Conservation (phyloP, 208 protist genomes). For the Endotrypanum monterogeii region DNA sequence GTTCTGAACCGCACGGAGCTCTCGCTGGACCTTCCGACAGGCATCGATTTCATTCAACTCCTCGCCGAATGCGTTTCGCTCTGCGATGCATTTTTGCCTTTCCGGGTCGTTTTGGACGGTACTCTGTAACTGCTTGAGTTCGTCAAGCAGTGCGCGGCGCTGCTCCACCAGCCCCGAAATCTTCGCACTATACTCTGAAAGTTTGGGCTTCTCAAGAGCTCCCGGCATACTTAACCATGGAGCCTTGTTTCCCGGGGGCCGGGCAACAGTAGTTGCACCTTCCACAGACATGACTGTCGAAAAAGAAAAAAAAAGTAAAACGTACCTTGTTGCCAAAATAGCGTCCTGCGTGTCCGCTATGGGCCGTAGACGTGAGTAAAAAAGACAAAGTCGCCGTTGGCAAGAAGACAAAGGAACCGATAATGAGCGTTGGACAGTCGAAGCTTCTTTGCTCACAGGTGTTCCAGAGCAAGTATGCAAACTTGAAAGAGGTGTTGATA, state of each 20-base stretch:
- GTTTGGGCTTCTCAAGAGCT: constrained; percentile 55
- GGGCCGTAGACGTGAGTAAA: neutral
- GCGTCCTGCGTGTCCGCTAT: no score
- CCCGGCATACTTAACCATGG: constrained; percentile 68
- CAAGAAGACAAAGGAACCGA: neutral
- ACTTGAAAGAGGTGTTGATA: no score
- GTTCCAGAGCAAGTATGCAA: no score
- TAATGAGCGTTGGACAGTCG: neutral
- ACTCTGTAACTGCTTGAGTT: constrained; percentile 71
- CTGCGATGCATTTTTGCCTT: constrained; percentile 29
- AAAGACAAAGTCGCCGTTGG: no score
- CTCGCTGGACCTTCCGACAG: constrained; percentile 46
- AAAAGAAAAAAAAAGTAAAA: neutral
- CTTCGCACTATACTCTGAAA: constrained; percentile 37
- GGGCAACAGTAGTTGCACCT: neutral
- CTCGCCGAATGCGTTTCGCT: constrained; percentile 47
- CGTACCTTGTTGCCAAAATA: neutral
- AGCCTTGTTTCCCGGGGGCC: constrained; percentile 7
- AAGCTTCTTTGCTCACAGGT: neutral
- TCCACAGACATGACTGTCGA: constrained; percentile 11
- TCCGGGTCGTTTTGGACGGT: constrained; percentile 40
- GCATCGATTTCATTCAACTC: constrained; percentile 60
- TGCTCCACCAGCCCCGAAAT: constrained; percentile 45
- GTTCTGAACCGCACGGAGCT: constrained; percentile 56
- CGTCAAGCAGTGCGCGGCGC: constrained; percentile 45